Percentiles rank a stretch among this genome's conserved stretches.
Conservation (phyloP, 2,329 filamentous ascomycete species). For the Pseudohalonectria lignicola region DNA sequence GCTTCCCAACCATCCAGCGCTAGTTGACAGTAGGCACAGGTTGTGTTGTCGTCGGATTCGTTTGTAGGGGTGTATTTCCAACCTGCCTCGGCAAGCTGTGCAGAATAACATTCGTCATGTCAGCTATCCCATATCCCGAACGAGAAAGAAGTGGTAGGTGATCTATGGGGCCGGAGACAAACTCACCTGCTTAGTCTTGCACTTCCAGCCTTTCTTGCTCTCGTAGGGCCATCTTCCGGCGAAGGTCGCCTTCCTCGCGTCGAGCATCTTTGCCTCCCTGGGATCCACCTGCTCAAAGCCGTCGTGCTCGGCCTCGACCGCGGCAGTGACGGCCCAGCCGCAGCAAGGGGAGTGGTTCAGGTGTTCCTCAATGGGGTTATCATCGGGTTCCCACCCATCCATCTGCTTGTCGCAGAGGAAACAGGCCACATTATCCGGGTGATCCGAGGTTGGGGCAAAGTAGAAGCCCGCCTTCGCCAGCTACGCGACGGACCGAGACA, state of each 20-base stretch:
- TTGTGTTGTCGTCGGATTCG: constrained; percentile 80
- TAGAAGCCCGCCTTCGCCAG: constrained; percentile 88
- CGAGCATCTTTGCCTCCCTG: constrained; percentile 55
- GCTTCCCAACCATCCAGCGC: constrained; percentile 92
- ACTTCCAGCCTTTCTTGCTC: constrained; percentile 75
- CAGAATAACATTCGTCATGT: background rate
- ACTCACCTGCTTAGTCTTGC: constrained; percentile 73
- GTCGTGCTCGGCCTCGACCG: constrained; percentile 48
- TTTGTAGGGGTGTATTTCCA: constrained; percentile 86
- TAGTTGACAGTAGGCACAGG: constrained; percentile 81
- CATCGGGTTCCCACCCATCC: constrained; percentile 84
- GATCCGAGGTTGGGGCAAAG: constrained; percentile 64
- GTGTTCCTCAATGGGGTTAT: constrained; percentile 78
- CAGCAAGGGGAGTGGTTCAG: constrained; percentile 72
- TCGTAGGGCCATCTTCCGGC: constrained; percentile 83
- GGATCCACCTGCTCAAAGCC: constrained; percentile 65
- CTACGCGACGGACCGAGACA: constrained; percentile 27
- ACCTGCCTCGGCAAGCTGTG: constrained; percentile 74
- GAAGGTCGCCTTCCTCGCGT: constrained; percentile 77
- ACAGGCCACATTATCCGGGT: constrained; percentile 80
- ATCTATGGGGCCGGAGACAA: background rate
- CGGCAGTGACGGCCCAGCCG: constrained; percentile 70
- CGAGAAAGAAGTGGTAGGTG: too few relatives aligned
- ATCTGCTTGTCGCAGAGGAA: constrained; percentile 77
- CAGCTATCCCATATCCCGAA: too few relatives aligned